A percentile compares a stretch with the other conserved stretches of the same genome.
phyloP scores from a whole-genome alignment of 306 rosid genomes.

The Gillenia trifoliata region DNA sequence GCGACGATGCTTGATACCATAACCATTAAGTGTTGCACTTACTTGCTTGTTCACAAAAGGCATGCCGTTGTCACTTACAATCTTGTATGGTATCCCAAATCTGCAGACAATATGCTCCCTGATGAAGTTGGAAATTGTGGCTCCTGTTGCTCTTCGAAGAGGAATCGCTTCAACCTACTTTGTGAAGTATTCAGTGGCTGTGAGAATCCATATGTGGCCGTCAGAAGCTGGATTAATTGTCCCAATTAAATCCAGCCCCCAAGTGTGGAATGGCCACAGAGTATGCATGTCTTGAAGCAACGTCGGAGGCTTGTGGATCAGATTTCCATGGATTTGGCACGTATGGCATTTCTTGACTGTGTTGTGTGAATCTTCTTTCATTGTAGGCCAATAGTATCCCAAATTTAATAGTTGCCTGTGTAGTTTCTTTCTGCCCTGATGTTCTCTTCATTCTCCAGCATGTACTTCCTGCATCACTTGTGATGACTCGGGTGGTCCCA shows the following conservation, averaged over 20 bases:
- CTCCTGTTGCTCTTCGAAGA: background rate
- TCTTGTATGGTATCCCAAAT: too few relatives aligned
- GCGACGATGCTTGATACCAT: background rate
- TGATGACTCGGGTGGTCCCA: too few relatives aligned
- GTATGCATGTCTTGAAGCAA: background rate
- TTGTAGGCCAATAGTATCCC: background rate
- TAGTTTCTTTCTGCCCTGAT: background rate
- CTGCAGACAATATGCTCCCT: too few relatives aligned
- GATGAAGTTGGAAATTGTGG: background rate
- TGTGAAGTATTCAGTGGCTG: background rate
- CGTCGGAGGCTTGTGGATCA: too few relatives aligned
- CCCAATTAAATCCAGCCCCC: background rate
- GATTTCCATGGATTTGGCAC: background rate
- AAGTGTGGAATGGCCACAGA: background rate
- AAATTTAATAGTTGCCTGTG: background rate
- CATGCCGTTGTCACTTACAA: too few relatives aligned
- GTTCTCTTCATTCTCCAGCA: background rate
- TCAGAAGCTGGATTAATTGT: background rate
- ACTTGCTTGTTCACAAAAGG: too few relatives aligned
- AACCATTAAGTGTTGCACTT: background rate
- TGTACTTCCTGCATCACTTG: background rate
- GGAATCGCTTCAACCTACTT: conserved; percentile 3
- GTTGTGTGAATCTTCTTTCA: background rate
- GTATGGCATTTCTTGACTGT: background rate
- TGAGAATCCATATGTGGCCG: background rate